Conservation (phyloP, 768 basidiomycete species). For the Chalciporus chontae region DNA sequence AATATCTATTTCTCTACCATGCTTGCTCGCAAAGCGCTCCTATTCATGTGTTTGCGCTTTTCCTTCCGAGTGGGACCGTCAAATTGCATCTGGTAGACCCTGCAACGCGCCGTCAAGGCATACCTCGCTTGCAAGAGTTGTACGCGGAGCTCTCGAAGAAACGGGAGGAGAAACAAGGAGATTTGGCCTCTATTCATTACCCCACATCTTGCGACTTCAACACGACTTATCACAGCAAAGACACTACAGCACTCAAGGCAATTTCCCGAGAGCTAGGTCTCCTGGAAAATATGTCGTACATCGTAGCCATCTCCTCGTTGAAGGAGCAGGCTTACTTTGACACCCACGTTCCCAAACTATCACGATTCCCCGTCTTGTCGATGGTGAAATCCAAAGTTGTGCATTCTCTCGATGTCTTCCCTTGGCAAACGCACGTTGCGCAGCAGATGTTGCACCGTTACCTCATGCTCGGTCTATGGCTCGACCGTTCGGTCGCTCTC, state of each 20-base stretch:
- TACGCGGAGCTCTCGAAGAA: constrained; percentile 65
- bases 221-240: constrained; percentile 75
- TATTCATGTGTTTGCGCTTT: constrained; percentile 86
- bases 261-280: constrained; percentile 84
- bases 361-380: constrained; percentile 82
- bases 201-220: constrained; percentile 57
- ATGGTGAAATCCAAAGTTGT: constrained; percentile 76
- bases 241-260: constrained; percentile 76
- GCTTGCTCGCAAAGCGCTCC: constrained; percentile 67
- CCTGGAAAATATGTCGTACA: constrained; percentile 68
- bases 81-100: constrained; percentile 90
- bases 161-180: constrained; percentile 38
- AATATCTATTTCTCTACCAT: constrained; percentile 88
- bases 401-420: constrained; percentile 79
- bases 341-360: constrained; percentile 59
- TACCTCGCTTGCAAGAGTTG: constrained; percentile 69
- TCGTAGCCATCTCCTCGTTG: constrained; percentile 79
- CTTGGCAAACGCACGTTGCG: constrained; percentile 83
- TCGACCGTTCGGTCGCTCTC: constrained; percentile 73
- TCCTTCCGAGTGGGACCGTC: constrained; percentile 65
- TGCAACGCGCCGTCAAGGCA: constrained; percentile 79
- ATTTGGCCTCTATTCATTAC: constrained; percentile 57
- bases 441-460: constrained; percentile 85
- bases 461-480: constrained; percentile 70
- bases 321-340: constrained; percentile 87